Base-by-base conservation (phyloP, 345 rosid genomes). In the Pugionium cornutum region DNA sequence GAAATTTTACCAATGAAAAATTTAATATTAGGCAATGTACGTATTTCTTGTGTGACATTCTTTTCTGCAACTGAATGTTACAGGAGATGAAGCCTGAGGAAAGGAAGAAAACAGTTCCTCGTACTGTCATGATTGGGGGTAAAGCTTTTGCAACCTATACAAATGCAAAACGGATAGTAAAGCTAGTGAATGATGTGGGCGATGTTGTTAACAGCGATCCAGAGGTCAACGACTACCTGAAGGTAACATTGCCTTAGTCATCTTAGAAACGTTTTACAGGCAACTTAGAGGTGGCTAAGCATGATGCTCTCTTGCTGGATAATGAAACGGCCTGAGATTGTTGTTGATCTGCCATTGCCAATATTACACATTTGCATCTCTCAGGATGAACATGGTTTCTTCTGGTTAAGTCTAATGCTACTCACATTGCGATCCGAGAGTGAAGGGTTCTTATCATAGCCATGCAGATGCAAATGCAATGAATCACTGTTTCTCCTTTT, bases 91-190 rank as follows among this genome's bases (percentile, higher is more conserved):
- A 75, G 35, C 81, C 89, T 60, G 87, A 89, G 74, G 90, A 86
- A 69, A 74, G 94, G 77, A 88, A 83, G 83, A 88, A 82, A 53
- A 81, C 86, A 73, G 85, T 84, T 79, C 80, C 96, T 33, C 98
- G 97, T 26, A 92, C 98, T 33, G 68, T 89, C 53, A 89, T 92
- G 98, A 82, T 92, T 59, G 98, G 98, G 62, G 98, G 98, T 67
- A 92, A 92, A 81, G 98, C 98, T 46, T 92, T 89, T 81, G 97
- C 98, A 52, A 92, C 98, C 6, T 92, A 89, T 69, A 86, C 96
- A 51, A 92, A 92, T 77, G 98, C 98, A 53, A 89, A 89, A 80
- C 83, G 94, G 76, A 92, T 89, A 66, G 98, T 92, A 77, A 92
- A 89, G 76, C 78, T 92, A 66, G 97, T 92, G 72, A 81, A 81